Evolutionary conservation across 257 asterid genomes (phyloP), one percentile per base, ranked within the genome.

Genomic region (Ballota nigra): DNA sequence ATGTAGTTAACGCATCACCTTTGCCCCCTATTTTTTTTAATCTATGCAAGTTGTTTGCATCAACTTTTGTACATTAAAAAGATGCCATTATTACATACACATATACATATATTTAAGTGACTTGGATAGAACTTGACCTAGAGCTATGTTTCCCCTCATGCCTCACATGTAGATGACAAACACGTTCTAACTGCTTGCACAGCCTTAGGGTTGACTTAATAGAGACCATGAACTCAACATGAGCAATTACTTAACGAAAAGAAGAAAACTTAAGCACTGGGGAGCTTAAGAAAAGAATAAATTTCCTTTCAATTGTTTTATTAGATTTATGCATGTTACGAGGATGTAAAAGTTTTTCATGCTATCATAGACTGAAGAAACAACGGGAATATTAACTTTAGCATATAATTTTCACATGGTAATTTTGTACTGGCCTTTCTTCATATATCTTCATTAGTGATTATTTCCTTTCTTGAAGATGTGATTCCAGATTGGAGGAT

Each of bases 251-350:
- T 49, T 28, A 7, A 19, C 11, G 12, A 24, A 66, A 23, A 12
- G 26, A 4, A 8, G 59, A 11, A 58, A 7, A 34, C 11, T 34
- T 34, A 8, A 34, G 41, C 12, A 36, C 43, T 36, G 43, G 8
- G 12, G 43, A 36, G 43, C 40, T 16, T 36, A 9, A 49, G 63
- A 6, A 52, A 12, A 31, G 19, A 33, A 12, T 34, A 8, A 2
- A 12, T 33, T 53, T 2, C 22, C 34, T 7, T 23, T 20, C 13
- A 31, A 34, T 3, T 29, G n/a, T 33, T 28, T 40, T 31, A 5
- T 70, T 40, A 24, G 22, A 26, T 41, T 13, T 36, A 15, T 68
- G 73, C 64, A 68, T 68, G 49, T 29, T 67, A 31, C 15, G 47
- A 31, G 20, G 19, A 49, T 3, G 31, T 53, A 53, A 3, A 36